Conservation (phyloP, 2,329 filamentous ascomycete genomes). For the Talaromyces atroroseus region DNA sequence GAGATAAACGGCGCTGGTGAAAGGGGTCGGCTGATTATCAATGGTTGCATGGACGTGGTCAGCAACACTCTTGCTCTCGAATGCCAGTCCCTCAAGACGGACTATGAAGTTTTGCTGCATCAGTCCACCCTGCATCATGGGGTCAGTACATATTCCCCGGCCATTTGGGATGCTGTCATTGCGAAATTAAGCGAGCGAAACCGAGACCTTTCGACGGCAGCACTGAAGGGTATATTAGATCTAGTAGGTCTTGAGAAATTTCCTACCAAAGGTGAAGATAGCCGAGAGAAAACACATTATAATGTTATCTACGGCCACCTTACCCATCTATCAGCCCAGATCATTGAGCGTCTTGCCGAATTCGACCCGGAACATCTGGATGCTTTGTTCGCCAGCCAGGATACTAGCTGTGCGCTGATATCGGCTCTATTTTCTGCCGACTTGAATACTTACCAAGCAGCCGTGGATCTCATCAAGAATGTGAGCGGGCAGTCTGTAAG, state of each 20-base stretch:
- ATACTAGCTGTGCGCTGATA: conserved; percentile 68
- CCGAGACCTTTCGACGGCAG: conserved; percentile 66
- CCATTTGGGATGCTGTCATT: conserved; percentile 73
- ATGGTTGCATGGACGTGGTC: conserved; percentile 59
- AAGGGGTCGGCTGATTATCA: conserved; percentile 40
- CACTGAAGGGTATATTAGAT: conserved; percentile 64
- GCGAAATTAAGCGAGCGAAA: conserved; percentile 62
- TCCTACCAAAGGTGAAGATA: conserved; percentile 42
- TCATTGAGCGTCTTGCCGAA: conserved; percentile 73
- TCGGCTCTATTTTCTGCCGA: conserved; percentile 77
- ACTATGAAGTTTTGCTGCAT: conserved; percentile 61
- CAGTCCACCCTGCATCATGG: conserved; percentile 60
- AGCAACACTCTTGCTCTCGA: conserved; percentile 64
- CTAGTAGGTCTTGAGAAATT: conserved; percentile 74
- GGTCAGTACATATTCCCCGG: conserved; percentile 63
- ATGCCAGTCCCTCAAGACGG: conserved; percentile 62
- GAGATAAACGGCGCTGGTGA: conserved; percentile 20
- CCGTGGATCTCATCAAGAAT: conserved; percentile 75
- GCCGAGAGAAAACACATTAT: conserved; percentile 61
- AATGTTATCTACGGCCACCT: conserved; percentile 65
- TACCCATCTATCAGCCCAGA: conserved; percentile 60
- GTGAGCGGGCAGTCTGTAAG: conserved; percentile 65
- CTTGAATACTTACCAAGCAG: conserved; percentile 69
- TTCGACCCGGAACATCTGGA: conserved; percentile 66
- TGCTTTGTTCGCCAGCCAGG: conserved; percentile 61